Percentiles rank a stretch among this genome's conserved stretches.
phyloP scores from a whole-genome alignment of 345 rosid genomes.

The Abelmoschus esculentus region DNA sequence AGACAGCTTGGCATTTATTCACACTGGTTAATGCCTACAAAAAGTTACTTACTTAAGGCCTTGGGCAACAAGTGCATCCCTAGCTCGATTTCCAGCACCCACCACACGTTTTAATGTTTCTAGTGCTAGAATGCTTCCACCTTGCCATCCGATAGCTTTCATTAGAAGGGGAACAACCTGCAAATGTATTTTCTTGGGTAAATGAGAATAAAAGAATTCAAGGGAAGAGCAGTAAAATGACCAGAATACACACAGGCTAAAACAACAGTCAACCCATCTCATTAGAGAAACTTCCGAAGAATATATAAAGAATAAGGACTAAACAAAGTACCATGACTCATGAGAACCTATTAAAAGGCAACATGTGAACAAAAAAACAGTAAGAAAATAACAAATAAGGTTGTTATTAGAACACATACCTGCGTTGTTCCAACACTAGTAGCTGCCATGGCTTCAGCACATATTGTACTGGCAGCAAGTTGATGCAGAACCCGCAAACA shows the following conservation, averaged over 20 bases:
- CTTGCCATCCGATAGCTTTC: conserved; percentile 99
- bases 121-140: conserved; percentile 97
- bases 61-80: conserved; percentile 98
- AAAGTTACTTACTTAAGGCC: conserved; percentile 71
- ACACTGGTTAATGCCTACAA: not conserved
- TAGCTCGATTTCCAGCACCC: conserved; percentile 96
- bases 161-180: conserved; percentile 98
- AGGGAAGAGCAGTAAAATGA: not conserved
- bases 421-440: conserved; percentile 92
- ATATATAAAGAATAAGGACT: not conserved
- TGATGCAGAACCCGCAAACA: conserved; percentile 97
- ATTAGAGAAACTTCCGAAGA: not conserved
- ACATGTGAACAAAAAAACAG: not conserved
- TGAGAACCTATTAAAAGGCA: not conserved
- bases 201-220: not conserved
- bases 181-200: conserved; percentile 17
- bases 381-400: conserved; percentile 5
- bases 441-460: conserved; percentile 99
- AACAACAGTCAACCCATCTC: not conserved
- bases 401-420: conserved; percentile 28
- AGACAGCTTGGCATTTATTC: not conserved
- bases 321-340: not conserved
- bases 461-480: conserved; percentile 91
- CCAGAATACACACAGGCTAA: not conserved
- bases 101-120: conserved; percentile 96